These are phyloP conservation scores for Ophiostoma himal-ulmi DNA, from an alignment of 2,329 filamentous ascomycete genomes.

Conservation along the genomic window DNA sequence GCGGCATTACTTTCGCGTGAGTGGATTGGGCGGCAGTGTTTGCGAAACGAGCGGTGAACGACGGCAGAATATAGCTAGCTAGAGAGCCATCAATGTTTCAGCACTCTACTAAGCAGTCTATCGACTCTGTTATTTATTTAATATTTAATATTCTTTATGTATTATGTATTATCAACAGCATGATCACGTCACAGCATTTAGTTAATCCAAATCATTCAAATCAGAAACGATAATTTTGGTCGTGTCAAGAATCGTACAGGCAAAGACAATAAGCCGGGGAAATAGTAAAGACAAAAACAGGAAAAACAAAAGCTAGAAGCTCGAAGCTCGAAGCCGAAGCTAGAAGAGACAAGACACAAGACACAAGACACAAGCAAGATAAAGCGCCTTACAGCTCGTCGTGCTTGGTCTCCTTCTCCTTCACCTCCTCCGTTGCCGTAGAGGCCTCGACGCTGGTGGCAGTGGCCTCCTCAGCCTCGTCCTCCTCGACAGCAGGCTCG, in stretches of 20 bases:
- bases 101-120: too few species aligned
- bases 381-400: slow-evolving; percentile 63
- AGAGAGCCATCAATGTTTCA: background rate
- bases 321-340: background rate
- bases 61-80: slow-evolving; percentile 5
- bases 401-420: slow-evolving; percentile 46
- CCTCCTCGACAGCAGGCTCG: slow-evolving; percentile 32
- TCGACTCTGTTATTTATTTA: too few species aligned
- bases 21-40: slow-evolving; percentile 8
- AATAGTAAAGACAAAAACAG: background rate
- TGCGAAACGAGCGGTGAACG: slow-evolving; percentile 9
- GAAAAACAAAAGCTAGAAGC: background rate
- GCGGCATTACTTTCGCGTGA: slow-evolving; percentile 6
- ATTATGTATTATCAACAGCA: too few species aligned
- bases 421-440: slow-evolving; percentile 40
- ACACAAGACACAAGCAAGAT: background rate
- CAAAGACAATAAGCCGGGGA: slow-evolving; percentile 3
- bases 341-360: background rate
- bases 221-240: slow-evolving; percentile 2
- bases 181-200: background rate
- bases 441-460: slow-evolving; percentile 33
- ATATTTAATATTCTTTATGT: background rate
- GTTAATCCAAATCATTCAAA: background rate
- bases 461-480: slow-evolving; percentile 44
- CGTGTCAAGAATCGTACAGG: slow-evolving; percentile 12